phyloP scores from a whole-genome alignment of 495 filamentous ascomycete species.

The Penicillium paxilli region DNA sequence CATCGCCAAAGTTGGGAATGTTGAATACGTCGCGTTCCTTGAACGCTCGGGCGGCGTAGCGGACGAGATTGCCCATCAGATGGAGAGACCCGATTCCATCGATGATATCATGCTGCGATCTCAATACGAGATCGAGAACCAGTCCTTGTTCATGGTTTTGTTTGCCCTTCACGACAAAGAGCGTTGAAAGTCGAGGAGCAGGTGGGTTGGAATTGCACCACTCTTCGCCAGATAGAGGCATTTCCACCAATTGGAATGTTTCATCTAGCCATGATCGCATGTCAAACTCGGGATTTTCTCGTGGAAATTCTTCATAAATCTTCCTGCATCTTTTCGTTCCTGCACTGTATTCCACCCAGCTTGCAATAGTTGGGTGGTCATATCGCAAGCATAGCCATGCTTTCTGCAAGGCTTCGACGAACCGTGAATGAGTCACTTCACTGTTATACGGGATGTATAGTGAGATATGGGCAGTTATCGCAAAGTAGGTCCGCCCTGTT shows the following conservation, averaged over 20 bases:
- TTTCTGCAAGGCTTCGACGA: slow-evolving; percentile 24
- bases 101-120: slow-evolving; percentile 46
- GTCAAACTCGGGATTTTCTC: neutral
- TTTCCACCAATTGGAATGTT: slow-evolving; percentile 33
- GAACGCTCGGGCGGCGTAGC: slow-evolving; percentile 10
- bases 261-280: slow-evolving; percentile 14
- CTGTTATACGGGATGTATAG: neutral
- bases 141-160: neutral
- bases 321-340: slow-evolving; percentile 32
- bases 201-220: slow-evolving; percentile 44
- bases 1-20: neutral
- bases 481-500: slow-evolving; percentile 38
- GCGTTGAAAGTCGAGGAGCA: slow-evolving; percentile 30
- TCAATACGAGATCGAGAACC: slow-evolving; percentile 36
- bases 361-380: slow-evolving; percentile 44
- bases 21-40: neutral
- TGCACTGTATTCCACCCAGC: slow-evolving; percentile 28
- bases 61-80: slow-evolving; percentile 28
- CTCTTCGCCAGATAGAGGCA: slow-evolving; percentile 24
- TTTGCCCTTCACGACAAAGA: slow-evolving; percentile 33
- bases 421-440: neutral
- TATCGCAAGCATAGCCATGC: slow-evolving; percentile 44
- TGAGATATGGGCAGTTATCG: slow-evolving; percentile 32
- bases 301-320: slow-evolving; percentile 34
- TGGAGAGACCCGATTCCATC: slow-evolving; percentile 48